These are phyloP conservation scores for Linnemannia elongata DNA, from an alignment of 192 early-diverging fungal genomes.

Conservation along the genomic window DNA sequence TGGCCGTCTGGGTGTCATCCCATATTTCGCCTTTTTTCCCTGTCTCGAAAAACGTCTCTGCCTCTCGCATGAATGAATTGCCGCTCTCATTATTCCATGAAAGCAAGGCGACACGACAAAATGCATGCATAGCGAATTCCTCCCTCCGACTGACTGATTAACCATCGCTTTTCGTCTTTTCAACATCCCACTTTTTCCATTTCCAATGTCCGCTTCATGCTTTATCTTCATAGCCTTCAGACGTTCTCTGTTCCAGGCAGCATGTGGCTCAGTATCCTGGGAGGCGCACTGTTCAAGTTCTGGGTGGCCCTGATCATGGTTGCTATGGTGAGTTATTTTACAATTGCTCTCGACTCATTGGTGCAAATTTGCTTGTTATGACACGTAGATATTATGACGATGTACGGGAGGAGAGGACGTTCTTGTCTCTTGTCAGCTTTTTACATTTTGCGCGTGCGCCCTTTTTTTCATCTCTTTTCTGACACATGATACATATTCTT, in stretches of 20 bases:
- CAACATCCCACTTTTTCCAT: background rate
- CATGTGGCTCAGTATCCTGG: conserved; percentile 73
- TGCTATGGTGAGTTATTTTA: conserved; percentile 55
- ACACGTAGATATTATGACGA: background rate
- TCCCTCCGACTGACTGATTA: background rate
- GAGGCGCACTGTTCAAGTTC: conserved; percentile 69
- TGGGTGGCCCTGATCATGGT: conserved; percentile 65
- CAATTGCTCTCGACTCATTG: background rate
- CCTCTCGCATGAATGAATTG: conserved; percentile 21
- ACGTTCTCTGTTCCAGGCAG: conserved; percentile 74
- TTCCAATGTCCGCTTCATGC: conserved; percentile 16
- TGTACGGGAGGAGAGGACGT: background rate
- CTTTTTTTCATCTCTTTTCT: background rate
- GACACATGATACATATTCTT: background rate
- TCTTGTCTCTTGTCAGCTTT: background rate
- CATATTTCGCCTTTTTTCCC: background rate
- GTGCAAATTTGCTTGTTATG: background rate
- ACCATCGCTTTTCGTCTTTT: background rate
- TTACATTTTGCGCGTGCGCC: background rate
- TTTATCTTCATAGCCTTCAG: conserved; percentile 58
- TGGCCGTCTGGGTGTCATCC: background rate
- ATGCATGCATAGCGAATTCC: background rate
- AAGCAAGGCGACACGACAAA: background rate
- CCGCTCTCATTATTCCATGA: conserved; percentile 4
- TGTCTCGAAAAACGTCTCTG: background rate